A percentile compares a stretch with the other conserved stretches of the same genome.
These are phyloP conservation scores for Alliaria petiolata DNA, from an alignment of 345 rosid genomes.

Conservation along the genomic window DNA sequence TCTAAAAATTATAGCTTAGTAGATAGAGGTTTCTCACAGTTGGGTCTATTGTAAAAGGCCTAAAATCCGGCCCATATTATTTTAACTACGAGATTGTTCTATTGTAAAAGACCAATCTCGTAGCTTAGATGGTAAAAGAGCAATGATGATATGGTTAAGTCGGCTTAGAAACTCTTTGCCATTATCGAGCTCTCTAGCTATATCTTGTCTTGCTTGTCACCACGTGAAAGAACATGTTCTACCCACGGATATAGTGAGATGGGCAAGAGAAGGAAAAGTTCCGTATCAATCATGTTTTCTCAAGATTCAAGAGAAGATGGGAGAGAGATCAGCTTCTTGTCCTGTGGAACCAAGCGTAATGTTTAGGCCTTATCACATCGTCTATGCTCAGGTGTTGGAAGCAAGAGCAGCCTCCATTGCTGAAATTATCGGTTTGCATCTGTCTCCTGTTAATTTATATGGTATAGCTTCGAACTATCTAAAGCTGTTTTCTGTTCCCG, in stretches of 20 bases:
- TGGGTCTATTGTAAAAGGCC: no score
- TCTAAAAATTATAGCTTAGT: no score
- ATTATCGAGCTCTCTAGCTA: slow-evolving; percentile 52
- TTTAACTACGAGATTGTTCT: no score
- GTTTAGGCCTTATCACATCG: slow-evolving; percentile 53
- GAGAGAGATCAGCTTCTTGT: slow-evolving; percentile 49
- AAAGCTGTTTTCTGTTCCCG: slow-evolving; percentile 47
- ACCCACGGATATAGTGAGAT: slow-evolving; percentile 64
- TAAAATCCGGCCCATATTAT: no score
- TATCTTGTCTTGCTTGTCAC: slow-evolving; percentile 75
- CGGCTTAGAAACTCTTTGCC: slow-evolving; percentile 49
- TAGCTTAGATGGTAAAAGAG: slow-evolving; percentile 54
- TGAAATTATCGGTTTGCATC: slow-evolving; percentile 52
- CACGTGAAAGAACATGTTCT: slow-evolving; percentile 59
- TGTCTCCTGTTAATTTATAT: slow-evolving; percentile 71
- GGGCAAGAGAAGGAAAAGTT: slow-evolving; percentile 70
- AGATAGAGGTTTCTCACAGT: no score
- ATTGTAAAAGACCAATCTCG: no score
- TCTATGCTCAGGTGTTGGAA: slow-evolving; percentile 57
- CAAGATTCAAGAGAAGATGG: slow-evolving; percentile 56
- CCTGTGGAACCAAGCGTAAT: slow-evolving; percentile 52
- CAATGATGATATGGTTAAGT: slow-evolving; percentile 60
- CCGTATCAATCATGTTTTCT: slow-evolving; percentile 62
- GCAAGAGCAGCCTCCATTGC: slow-evolving; percentile 59
- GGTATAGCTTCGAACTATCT: slow-evolving; percentile 61